phyloP scores from a whole-genome alignment of 2,329 filamentous ascomycete genomes.

The Dactylellina parvicollis region DNA sequence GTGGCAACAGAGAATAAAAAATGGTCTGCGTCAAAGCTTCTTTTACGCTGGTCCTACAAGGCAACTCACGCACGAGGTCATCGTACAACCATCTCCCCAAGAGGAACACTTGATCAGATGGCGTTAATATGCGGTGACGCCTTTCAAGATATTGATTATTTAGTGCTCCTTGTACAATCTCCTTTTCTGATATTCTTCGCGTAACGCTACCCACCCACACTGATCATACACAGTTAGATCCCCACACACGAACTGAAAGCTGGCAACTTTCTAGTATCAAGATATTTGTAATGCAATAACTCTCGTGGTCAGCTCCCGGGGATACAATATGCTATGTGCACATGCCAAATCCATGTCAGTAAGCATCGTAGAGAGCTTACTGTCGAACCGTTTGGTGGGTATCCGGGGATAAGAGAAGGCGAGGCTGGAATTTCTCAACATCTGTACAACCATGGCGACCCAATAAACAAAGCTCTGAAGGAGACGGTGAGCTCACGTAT shows the following conservation, averaged over 20 bases:
- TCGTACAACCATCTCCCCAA: not conserved
- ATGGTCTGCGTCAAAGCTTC: not conserved
- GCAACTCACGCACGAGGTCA: not conserved
- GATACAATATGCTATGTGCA: constrained; percentile 20
- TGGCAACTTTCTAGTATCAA: constrained; percentile 6
- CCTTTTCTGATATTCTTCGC: not conserved
- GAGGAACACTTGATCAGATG: not conserved
- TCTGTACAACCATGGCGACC: constrained; percentile 20
- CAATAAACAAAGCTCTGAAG: not conserved
- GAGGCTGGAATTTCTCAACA: constrained; percentile 15
- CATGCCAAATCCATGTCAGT: not conserved
- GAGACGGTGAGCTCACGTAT: no score
- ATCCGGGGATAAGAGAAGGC: not conserved
- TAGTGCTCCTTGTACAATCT: not conserved
- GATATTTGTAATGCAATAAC: not conserved
- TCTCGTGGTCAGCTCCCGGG: not conserved
- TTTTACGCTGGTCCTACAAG: no score
- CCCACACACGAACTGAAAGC: not conserved
- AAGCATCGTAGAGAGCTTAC: no score
- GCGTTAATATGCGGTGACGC: not conserved
- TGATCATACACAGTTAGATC: not conserved
- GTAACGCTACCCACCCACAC: not conserved
- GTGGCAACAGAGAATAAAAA: constrained; percentile 13
- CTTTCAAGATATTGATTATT: not conserved
- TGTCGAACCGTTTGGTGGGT: not conserved